Evolutionary conservation across 2,329 filamentous ascomycete species (phyloP), one percentile per base, ranked within the genome.

Genomic region (Epichloe uncinata): DNA sequence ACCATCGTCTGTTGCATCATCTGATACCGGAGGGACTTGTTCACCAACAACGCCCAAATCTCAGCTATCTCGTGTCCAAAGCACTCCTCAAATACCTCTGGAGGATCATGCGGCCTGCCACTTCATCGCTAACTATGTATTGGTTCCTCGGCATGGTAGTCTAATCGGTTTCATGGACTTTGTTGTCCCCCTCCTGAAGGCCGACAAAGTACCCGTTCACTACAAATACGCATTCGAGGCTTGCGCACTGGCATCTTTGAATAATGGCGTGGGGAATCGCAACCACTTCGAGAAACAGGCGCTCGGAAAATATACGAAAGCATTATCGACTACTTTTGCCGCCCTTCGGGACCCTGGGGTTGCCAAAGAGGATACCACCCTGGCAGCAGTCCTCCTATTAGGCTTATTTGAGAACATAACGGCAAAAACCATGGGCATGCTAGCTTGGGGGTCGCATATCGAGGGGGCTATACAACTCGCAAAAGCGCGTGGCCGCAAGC

Each of bases 381-480:
- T 84, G 12, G 79, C 76, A 2, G 71, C 79, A 0, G 77, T 83
- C 15, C 63, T 84, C 34, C 63, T 83, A 51, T 60, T 84, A 26
- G 76, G 78, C 0, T 65, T 82, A 20, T 84, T 79, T 53, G 80
- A 83, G 64, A 77, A 72, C 50, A 79, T 82, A 42, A 73, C 73
- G 0, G 73, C 75, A 12, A 74, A 72, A 51, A 71, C 75, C 48
- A 63, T 76, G 46, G 75, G 72, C 35, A 73, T 74, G 59, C 65
- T 74, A 50, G 77, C 78, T 2, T 83, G 79, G 79, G 77, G 77
- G 4, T 78, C 78, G 9, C 79, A 83, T 56, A 73, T 78, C n/a
- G 75, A 81, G 52, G 79, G 78, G 3, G 79, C 79, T n/a, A 73
- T 82, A 34, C 74, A 79, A 55, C 66, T 82, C 1, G 75, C 79